Evolutionary conservation across 768 basidiomycete species (phyloP).

Genomic region (Boletus vinaceobasis): DNA sequence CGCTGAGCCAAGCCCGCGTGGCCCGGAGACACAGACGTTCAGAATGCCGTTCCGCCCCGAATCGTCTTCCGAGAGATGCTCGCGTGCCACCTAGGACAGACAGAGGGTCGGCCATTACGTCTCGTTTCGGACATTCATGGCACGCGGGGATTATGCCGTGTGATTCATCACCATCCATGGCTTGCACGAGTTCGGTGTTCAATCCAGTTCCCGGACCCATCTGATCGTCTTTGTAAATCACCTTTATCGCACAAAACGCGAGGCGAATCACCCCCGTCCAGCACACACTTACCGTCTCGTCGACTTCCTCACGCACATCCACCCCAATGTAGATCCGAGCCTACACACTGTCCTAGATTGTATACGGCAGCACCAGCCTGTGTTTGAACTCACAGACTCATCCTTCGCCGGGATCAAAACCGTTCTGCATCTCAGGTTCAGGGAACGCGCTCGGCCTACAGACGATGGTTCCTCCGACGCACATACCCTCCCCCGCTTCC

Average conservation of each 20-base stretch:
- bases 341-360: constrained; percentile 12
- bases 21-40: constrained; percentile 22
- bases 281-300: constrained; percentile 16
- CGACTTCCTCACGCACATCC: constrained; percentile 23
- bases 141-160: constrained; percentile 44
- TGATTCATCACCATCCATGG: constrained; percentile 40
- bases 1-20: constrained; percentile 16
- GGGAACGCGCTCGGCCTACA: neutral
- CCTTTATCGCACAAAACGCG: constrained; percentile 30
- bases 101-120: constrained; percentile 33
- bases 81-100: constrained; percentile 27
- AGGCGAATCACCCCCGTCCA: constrained; percentile 3
- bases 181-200: constrained; percentile 28
- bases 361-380: constrained; percentile 1
- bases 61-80: constrained; percentile 46
- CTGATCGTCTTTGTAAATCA: constrained; percentile 39
- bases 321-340: constrained; percentile 17
- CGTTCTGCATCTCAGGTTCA: constrained; percentile 20
- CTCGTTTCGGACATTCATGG: constrained; percentile 45
- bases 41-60: constrained; percentile 35
- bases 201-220: constrained; percentile 37
- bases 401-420: constrained; percentile 12
- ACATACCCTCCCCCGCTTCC: neutral
- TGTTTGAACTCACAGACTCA: neutral
- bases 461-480: constrained; percentile 1